Conservation (phyloP, 352 stramenopile genomes). For the Globisporangium emineosum region DNA sequence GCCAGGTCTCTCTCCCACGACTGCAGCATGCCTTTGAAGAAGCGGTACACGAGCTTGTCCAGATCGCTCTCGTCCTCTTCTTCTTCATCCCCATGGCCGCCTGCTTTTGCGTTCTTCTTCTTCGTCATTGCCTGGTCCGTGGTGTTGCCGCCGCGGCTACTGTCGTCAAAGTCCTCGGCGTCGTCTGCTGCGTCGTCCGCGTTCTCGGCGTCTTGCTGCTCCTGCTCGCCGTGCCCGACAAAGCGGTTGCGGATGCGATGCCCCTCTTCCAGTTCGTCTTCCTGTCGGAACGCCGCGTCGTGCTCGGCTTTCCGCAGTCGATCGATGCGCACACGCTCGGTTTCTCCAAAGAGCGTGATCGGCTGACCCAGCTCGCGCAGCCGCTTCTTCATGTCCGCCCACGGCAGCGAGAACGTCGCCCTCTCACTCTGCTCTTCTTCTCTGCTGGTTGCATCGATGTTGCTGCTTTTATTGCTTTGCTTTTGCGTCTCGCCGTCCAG, state of each 20-base stretch:
- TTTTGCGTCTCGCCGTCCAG: slow-evolving; percentile 21
- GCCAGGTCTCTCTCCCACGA: slow-evolving; percentile 93
- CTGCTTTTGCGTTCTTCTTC: slow-evolving; percentile 6
- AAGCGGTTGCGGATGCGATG: slow-evolving; percentile 83
- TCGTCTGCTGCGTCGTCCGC: slow-evolving; percentile 46
- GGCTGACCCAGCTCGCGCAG: slow-evolving; percentile 80
- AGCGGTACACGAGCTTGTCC: slow-evolving; percentile 82
- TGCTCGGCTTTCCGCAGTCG: slow-evolving; percentile 70
- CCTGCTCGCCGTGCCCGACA: slow-evolving; percentile 26
- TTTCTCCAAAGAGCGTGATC: slow-evolving; percentile 89
- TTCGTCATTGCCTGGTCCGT: neutral
- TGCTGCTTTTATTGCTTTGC: neutral
- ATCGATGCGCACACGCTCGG: slow-evolving; percentile 46
- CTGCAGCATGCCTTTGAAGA: slow-evolving; percentile 94
- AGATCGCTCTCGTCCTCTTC: slow-evolving; percentile 45
- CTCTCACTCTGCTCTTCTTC: slow-evolving; percentile 2
- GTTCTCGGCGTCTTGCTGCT: slow-evolving; percentile 25
- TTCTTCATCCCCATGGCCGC: slow-evolving; percentile 22
- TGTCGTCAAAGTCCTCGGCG: slow-evolving; percentile 30
- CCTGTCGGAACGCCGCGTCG: slow-evolving; percentile 53
- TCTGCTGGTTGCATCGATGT: neutral
- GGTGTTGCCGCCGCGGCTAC: slow-evolving; percentile 12
- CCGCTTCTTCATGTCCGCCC: slow-evolving; percentile 72
- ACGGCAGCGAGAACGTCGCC: slow-evolving; percentile 44
- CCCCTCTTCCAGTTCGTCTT: slow-evolving; percentile 67